phyloP scores from a whole-genome alignment of 805 yeast species.

The Ogataea pilisensis region DNA sequence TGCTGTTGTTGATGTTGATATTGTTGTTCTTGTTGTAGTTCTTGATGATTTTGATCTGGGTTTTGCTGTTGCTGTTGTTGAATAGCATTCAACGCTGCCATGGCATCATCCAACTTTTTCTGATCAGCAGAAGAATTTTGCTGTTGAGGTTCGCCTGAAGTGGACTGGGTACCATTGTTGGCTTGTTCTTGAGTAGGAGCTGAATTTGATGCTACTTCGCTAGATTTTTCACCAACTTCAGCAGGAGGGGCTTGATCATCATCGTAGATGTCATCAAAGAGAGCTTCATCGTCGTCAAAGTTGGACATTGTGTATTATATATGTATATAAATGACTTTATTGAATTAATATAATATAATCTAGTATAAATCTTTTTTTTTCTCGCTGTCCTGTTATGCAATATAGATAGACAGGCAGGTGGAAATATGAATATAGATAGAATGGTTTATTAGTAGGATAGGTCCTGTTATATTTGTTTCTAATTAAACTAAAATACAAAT shows the following conservation, averaged over 20 bases:
- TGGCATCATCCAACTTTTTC: not conserved
- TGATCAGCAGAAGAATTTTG: slow-evolving; percentile 14
- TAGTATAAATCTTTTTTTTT: not conserved
- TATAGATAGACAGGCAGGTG: too few relatives aligned
- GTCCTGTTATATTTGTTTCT: not conserved
- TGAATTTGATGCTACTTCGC: not conserved
- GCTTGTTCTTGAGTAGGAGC: too few relatives aligned
- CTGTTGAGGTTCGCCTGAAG: slow-evolving; percentile 9
- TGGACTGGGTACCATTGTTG: not conserved
- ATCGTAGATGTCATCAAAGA: slow-evolving; percentile 84
- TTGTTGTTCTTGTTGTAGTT: slow-evolving; percentile 7
- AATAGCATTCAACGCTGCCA: slow-evolving; percentile 32
- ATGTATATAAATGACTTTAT: not conserved
- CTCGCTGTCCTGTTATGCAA: not conserved
- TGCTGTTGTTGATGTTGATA: slow-evolving; percentile 19
- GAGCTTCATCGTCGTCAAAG: slow-evolving; percentile 89
- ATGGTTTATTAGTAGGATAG: not conserved
- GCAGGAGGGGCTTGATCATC: slow-evolving; percentile 22
- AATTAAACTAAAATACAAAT: not conserved
- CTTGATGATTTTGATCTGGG: slow-evolving; percentile 11
- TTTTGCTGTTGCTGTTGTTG: slow-evolving; percentile 14
- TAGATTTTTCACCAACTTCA: slow-evolving; percentile 3
- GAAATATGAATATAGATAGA: too few relatives aligned
- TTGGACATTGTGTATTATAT: slow-evolving; percentile 42
- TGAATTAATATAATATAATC: not conserved